Conservation (phyloP, 441 rosid species). For the California macrophylla region DNA sequence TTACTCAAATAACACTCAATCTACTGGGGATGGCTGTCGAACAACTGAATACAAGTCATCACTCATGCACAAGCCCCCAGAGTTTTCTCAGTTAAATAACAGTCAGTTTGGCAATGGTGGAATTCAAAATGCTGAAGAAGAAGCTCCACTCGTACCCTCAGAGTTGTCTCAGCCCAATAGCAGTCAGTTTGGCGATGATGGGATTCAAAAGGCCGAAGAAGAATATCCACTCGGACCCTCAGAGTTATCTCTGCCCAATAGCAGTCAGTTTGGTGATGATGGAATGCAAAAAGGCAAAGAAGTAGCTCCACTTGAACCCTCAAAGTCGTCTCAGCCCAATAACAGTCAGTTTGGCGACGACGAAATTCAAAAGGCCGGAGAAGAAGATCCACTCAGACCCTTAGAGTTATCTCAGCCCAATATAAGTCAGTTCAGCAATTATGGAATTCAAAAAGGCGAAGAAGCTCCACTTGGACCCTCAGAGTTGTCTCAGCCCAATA, state of each 20-base stretch:
- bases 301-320: not conserved
- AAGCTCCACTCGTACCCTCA: not conserved
- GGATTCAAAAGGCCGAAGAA: not conserved
- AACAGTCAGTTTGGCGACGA: not conserved
- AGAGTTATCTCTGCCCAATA: not conserved
- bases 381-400: not conserved
- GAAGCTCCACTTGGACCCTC: not conserved
- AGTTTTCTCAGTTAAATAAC: not conserved
- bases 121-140: not conserved
- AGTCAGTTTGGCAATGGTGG: not conserved
- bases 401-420: not conserved
- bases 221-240: not conserved
- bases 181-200: not conserved
- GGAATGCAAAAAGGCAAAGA: not conserved
- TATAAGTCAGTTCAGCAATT: not conserved
- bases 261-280: not conserved
- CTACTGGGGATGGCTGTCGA: not conserved
- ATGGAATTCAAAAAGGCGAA: not conserved
- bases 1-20: not conserved
- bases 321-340: not conserved
- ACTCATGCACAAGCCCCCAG: not conserved
- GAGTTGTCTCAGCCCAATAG: not conserved
- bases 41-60: not conserved
- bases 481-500: not conserved
- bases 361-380: not conserved